These are phyloP conservation scores for Nymphaea thermarum DNA, from an alignment of 164 flowering plant species.

Conservation along the genomic window DNA sequence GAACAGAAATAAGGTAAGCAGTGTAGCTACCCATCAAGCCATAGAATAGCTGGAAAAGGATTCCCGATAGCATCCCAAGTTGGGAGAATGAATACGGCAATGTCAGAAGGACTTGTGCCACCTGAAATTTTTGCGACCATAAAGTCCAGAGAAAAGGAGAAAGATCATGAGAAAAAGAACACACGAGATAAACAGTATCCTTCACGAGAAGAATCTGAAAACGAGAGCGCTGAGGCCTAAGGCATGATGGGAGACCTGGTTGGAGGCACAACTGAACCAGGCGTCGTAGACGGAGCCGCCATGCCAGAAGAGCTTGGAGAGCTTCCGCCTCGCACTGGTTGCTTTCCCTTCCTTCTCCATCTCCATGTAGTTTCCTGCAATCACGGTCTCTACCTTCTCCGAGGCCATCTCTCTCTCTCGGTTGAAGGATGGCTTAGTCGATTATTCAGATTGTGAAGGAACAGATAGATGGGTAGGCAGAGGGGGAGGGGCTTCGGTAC, in stretches of 20 bases:
- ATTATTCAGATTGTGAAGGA: background rate
- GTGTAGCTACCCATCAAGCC: constrained; percentile 74
- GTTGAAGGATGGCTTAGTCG: background rate
- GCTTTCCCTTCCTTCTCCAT: constrained; percentile 17
- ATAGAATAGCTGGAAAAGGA: constrained; percentile 53
- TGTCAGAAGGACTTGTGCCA: constrained; percentile 65
- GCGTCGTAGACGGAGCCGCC: constrained; percentile 80
- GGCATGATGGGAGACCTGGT: constrained; percentile 28
- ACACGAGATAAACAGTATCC: background rate
- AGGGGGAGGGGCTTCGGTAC: background rate
- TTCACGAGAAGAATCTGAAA: background rate
- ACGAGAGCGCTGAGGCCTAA: background rate
- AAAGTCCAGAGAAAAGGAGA: background rate
- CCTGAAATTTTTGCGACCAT: constrained; percentile 14
- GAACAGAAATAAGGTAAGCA: constrained; percentile 59
- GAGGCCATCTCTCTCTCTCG: constrained; percentile 14
- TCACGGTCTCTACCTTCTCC: constrained; percentile 23
- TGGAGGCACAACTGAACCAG: constrained; percentile 73
- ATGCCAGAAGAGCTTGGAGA: constrained; percentile 38
- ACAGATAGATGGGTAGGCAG: background rate
- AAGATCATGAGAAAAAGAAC: too few species aligned
- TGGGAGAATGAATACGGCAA: constrained; percentile 73
- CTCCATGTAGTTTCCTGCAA: constrained; percentile 24
- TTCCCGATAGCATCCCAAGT: constrained; percentile 63
- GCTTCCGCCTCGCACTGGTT: constrained; percentile 5